Conservation (phyloP, 768 basidiomycete species). For the Kwoniella pini region DNA sequence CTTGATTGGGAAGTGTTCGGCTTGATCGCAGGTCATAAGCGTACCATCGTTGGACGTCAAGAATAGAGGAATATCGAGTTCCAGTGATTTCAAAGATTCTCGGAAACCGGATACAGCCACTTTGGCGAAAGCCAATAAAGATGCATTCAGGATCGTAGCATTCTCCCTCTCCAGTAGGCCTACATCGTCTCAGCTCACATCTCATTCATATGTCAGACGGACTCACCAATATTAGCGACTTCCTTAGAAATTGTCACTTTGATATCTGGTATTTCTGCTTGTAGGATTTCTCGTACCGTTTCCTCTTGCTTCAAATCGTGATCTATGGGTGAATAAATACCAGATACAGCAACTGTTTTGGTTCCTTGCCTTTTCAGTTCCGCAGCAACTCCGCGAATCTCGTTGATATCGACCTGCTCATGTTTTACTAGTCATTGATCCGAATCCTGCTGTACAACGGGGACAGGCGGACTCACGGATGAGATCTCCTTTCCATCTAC, state of each 20-base stretch:
- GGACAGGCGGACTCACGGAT: slow-evolving; percentile 37
- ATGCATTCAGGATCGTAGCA: slow-evolving; percentile 67
- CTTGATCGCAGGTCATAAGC: slow-evolving; percentile 52
- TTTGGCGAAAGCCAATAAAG: slow-evolving; percentile 64
- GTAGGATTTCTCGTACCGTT: slow-evolving; percentile 58
- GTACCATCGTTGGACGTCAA: slow-evolving; percentile 54
- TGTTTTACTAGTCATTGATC: too few species aligned
- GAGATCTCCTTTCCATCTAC: slow-evolving; percentile 47
- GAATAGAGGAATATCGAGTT: slow-evolving; percentile 57
- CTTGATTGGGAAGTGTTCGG: slow-evolving; percentile 64
- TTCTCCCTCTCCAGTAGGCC: slow-evolving; percentile 70
- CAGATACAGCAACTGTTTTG: slow-evolving; percentile 58
- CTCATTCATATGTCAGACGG: neutral
- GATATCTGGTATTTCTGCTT: slow-evolving; percentile 55
- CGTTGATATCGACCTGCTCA: slow-evolving; percentile 58
- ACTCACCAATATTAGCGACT: slow-evolving; percentile 49
- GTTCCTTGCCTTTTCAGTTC: slow-evolving; percentile 56
- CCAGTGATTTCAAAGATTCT: slow-evolving; percentile 59
- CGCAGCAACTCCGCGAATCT: slow-evolving; percentile 58
- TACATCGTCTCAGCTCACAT: slow-evolving; percentile 35
- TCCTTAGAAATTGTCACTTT: slow-evolving; percentile 63
- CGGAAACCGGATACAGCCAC: slow-evolving; percentile 63
- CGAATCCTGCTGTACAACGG: too few species aligned
- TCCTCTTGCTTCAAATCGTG: slow-evolving; percentile 59
- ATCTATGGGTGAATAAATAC: slow-evolving; percentile 61